These are phyloP conservation scores for Cairneyella variabilis DNA, from an alignment of 495 filamentous ascomycete genomes.

Conservation along the genomic window DNA sequence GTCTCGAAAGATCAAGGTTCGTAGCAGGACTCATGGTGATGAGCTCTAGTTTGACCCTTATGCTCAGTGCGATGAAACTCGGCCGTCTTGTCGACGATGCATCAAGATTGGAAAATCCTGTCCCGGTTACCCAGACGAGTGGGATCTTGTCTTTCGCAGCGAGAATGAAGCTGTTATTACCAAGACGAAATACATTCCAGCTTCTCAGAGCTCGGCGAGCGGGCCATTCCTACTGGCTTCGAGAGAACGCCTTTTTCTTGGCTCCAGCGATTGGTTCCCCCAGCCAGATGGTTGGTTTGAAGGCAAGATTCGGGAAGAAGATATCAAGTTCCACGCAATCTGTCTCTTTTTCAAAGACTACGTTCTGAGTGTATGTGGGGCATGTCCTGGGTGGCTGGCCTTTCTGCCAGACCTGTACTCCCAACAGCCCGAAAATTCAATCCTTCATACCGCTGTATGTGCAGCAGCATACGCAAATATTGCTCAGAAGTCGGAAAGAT, in stretches of 20 bases:
- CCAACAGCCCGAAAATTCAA: background rate
- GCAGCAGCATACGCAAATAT: slow-evolving; percentile 8
- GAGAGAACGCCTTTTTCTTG: too few species aligned
- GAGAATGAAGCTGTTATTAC: background rate
- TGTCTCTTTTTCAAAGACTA: slow-evolving; percentile 8
- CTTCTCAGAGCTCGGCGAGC: too few species aligned
- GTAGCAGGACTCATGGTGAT: background rate
- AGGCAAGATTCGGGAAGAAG: background rate
- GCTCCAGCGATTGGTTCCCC: too few species aligned
- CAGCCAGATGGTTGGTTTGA: too few species aligned
- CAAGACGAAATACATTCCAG: too few species aligned
- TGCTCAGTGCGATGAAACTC: slow-evolving; percentile 6
- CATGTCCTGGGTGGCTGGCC: background rate
- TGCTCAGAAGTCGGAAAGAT: slow-evolving; percentile 1
- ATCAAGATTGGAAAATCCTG: slow-evolving; percentile 5
- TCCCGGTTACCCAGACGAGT: slow-evolving; percentile 2
- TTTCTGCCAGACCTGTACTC: slow-evolving; percentile 4
- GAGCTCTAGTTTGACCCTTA: background rate
- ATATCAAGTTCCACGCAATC: background rate
- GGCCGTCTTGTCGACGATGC: background rate
- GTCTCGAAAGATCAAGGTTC: background rate
- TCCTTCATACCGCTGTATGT: background rate
- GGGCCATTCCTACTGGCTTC: too few species aligned
- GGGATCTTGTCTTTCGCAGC: slow-evolving; percentile 5
- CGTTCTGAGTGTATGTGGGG: background rate